Evolutionary conservation across 2,329 filamentous ascomycete species (phyloP), one percentile per base, ranked within the genome.

Genomic region (Epichloe elymi): DNA sequence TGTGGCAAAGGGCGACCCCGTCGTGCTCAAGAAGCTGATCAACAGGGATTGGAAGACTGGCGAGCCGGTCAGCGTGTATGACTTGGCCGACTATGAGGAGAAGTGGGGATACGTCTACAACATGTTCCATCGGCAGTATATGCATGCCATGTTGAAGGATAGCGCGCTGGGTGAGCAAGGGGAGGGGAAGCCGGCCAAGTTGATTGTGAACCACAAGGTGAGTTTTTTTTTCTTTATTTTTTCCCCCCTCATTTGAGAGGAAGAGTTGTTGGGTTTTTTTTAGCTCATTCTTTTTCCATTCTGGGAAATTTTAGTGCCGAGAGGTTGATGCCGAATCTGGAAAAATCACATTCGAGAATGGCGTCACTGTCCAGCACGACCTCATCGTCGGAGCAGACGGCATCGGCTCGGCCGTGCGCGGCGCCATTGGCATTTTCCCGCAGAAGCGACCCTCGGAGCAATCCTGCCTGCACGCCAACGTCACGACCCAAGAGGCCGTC

Each of bases 11-110:
- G 83, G 82, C 8, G 76, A 84, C 52, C 81, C 81, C 0, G 82
- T 86, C 2, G 68, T 85, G 1, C 66, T 86, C 46, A 73, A 72
- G 63, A 80, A 80, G 59, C 72, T 86, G 49, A 85, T 86, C 67
- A 83, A 80, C 61, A 75, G 78, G 3, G 81, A 86, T 64, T 86
- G 82, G 82, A 75, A 77, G 61, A 85, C 81, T 1, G 83, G 83
- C 0, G 77, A 85, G 64, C 75, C 78, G 0, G 73, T 80, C 23
- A 84, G 75, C 56, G 77, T 82, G 0, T 85, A 83, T 57, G 74
- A 78, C 57, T 64, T 86, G 17, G 73, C 67, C 11, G 82, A 85
- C 59, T 86, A 86, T 52, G 75, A 85, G 63, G 61, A 79, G 65
- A 70, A 69, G 50, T 86, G 81, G 80, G 81, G 80, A 12, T 75